Conservation (phyloP, 768 basidiomycete species). For the Pleurotus djamor region DNA sequence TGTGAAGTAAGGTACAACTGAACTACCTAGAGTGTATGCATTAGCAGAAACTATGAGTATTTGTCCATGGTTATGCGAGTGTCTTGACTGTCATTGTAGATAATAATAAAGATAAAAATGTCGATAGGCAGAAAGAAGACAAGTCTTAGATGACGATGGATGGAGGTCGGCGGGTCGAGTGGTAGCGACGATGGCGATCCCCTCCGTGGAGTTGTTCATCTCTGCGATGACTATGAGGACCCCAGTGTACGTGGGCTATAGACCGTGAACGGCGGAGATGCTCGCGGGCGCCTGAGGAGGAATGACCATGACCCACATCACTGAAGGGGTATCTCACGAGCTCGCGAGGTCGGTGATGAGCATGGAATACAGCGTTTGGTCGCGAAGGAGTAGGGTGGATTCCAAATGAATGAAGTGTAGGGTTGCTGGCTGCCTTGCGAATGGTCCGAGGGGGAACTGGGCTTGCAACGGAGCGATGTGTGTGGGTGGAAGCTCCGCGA, state of each 20-base stretch:
- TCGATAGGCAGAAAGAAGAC: background rate
- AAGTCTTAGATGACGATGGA: background rate
- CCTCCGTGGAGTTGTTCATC: background rate
- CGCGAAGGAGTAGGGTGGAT: background rate
- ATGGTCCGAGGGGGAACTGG: background rate
- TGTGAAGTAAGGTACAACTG: no score
- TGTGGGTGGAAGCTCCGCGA: background rate
- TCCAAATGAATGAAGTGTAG: background rate
- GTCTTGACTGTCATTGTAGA: background rate
- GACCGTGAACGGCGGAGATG: background rate
- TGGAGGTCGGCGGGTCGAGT: background rate
- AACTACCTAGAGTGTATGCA: no score
- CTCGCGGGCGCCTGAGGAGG: background rate
- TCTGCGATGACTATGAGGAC: background rate
- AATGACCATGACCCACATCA: background rate
- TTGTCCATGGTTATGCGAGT: background rate
- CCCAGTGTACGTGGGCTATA: background rate
- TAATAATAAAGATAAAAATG: background rate
- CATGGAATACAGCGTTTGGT: background rate
- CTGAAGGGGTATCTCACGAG: background rate
- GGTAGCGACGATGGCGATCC: background rate
- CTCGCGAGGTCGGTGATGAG: background rate
- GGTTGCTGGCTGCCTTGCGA: background rate
- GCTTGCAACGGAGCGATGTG: background rate
- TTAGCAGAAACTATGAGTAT: background rate